These are phyloP conservation scores for Zygosaccharomyces siamensis DNA, from an alignment of 805 yeast species.

Conservation along the genomic window DNA sequence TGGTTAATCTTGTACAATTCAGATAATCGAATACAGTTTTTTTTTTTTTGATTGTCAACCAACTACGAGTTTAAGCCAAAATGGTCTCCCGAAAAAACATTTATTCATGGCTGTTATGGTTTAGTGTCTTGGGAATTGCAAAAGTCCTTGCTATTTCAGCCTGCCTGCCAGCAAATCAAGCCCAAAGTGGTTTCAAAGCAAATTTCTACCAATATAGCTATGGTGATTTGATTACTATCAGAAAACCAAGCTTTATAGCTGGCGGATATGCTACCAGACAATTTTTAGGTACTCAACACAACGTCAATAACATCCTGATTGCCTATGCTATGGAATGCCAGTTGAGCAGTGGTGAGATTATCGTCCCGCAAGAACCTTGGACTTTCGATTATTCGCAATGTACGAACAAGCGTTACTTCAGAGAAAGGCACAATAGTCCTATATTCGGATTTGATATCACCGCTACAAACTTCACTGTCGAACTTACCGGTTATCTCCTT, in stretches of 20 bases:
- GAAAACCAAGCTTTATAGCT: slow-evolving; percentile 1
- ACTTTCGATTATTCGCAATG: not conserved
- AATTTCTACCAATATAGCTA: slow-evolving; percentile 5
- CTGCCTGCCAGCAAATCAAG: slow-evolving; percentile 6
- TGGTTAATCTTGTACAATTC: too few relatives aligned
- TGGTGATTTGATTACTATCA: slow-evolving; percentile 1
- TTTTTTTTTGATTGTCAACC: not conserved
- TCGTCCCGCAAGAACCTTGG: not conserved
- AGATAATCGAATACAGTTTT: too few relatives aligned
- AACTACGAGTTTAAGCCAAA: not conserved
- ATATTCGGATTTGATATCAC: slow-evolving; percentile 18
- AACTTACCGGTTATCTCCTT: slow-evolving; percentile 27
- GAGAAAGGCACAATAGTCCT: not conserved
- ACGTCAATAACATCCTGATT: not conserved
- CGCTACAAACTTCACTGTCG: slow-evolving; percentile 23
- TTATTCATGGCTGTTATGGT: not conserved
- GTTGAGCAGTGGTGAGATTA: not conserved
- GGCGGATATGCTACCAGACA: slow-evolving; percentile 1
- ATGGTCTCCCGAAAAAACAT: not conserved
- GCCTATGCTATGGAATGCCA: not conserved
- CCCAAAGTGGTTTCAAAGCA: slow-evolving; percentile 3
- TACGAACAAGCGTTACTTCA: not conserved
- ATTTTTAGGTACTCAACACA: not conserved
- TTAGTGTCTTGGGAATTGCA: not conserved
- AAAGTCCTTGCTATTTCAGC: not conserved